Percentiles rank a stretch among this genome's conserved stretches.
Evolutionary conservation across 148 eudicot genomes (phyloP).

Genomic region (Mesembryanthemum crystallinum): DNA sequence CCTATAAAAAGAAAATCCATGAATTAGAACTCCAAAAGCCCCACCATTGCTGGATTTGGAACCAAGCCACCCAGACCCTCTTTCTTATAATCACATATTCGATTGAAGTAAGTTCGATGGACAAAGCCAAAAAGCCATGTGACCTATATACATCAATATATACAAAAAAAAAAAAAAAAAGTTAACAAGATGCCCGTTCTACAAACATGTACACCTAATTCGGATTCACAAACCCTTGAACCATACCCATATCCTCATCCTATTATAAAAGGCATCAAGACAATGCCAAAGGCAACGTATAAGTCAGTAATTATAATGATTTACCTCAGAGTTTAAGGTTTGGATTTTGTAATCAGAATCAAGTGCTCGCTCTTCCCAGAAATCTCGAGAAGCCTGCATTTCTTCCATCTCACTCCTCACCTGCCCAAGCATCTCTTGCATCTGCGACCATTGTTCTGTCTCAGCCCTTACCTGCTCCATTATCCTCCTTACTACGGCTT

Average conservation of each 20-base stretch:
- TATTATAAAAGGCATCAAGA: background rate
- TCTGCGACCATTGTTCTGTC: constrained; percentile 95
- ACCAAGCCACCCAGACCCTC: too few relatives aligned
- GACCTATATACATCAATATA: too few relatives aligned
- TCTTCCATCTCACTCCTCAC: constrained; percentile 86
- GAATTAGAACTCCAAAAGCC: too few relatives aligned
- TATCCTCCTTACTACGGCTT: constrained; percentile 65
- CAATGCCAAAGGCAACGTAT: background rate
- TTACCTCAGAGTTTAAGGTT: constrained; percentile 49
- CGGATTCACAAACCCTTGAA: background rate
- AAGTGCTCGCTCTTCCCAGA: constrained; percentile 79
- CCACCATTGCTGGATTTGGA: too few relatives aligned
- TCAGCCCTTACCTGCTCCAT: constrained; percentile 90
- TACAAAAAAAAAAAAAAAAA: too few relatives aligned
- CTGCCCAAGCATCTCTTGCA: constrained; percentile 87
- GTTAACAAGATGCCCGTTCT: too few relatives aligned
- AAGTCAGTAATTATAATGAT: constrained; percentile 4
- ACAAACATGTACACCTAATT: too few relatives aligned
- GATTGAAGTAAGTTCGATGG: too few relatives aligned
- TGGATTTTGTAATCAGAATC: constrained; percentile 50
- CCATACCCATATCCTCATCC: background rate
- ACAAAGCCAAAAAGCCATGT: too few relatives aligned
- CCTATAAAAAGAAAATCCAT: too few relatives aligned
- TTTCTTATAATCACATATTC: too few relatives aligned
- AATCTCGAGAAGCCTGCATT: constrained; percentile 71